These are phyloP conservation scores for Sisymbrium altissimum DNA, from an alignment of 345 rosid genomes.

Conservation along the genomic window DNA sequence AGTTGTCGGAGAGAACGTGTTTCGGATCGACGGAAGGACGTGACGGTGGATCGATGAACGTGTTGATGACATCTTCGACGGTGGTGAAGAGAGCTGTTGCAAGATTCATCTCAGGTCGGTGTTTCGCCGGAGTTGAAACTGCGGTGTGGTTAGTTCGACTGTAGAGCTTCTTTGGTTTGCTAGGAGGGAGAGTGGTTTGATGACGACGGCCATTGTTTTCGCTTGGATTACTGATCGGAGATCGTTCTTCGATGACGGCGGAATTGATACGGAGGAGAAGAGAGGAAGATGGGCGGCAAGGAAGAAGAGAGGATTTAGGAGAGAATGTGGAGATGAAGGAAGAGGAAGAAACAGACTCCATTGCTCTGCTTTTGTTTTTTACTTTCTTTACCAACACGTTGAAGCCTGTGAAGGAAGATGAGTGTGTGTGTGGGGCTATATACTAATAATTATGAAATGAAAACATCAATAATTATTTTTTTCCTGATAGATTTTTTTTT, in stretches of 20 bases:
- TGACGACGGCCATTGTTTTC: constrained; percentile 9
- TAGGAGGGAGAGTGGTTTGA: background rate
- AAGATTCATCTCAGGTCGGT: background rate
- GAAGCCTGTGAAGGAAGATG: constrained; percentile 10
- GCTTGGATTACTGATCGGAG: background rate
- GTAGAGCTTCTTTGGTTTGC: constrained; percentile 7
- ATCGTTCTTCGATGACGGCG: constrained; percentile 30
- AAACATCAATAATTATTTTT: background rate
- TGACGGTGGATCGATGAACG: constrained; percentile 38
- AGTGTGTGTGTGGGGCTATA: constrained; percentile 26
- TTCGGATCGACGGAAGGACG: constrained; percentile 40
- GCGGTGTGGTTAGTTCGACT: background rate
- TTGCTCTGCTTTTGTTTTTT: constrained; percentile 14
- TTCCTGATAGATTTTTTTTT: background rate
- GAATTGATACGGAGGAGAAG: constrained; percentile 28
- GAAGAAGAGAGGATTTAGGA: constrained; percentile 3
- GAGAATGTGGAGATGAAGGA: constrained; percentile 26
- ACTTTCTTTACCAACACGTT: constrained; percentile 5
- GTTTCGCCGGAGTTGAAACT: constrained; percentile 14
- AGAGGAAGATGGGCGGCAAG: constrained; percentile 6
- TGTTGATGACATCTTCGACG: constrained; percentile 35
- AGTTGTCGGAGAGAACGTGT: constrained; percentile 37
- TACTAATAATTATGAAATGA: background rate
- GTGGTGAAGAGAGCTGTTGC: constrained; percentile 26
- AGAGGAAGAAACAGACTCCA: constrained; percentile 36